Evolutionary conservation across 495 filamentous ascomycete genomes (phyloP), one percentile per base, ranked within the genome.

Genomic region (Alectoria sarmentosa): DNA sequence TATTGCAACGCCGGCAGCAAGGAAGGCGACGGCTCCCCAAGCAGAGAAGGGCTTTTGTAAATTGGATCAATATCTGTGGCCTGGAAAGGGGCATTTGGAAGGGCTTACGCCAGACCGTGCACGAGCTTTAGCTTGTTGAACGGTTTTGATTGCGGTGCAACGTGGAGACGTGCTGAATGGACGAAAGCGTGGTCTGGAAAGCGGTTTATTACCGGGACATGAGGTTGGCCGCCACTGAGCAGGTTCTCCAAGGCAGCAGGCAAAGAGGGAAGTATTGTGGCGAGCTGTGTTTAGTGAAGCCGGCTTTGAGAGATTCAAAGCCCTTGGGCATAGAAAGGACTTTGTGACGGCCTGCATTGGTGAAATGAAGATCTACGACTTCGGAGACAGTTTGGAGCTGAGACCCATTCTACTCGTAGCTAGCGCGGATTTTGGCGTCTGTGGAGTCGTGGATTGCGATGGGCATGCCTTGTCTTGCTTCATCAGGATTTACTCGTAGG

Each of bases 21-120:
- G 80, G 80, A 98, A 98, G 62, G 98, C 82, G 67, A 91, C 66
- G 14, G 91, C 93, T 10, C 93, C 87, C 75, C 89, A 89, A 86
- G 87, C 90, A 54, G 91, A 95, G 79, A 98, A 97, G 41, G 93
- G 93, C 67, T 68, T 39, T 65, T 17, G 37, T 49, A 26, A 8
- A 13, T 37, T 14, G 58, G 10, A n/a, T 44, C 34, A 66, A 59
- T 15, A 32, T 10, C 13, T 30, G 17, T 48, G 28, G 15, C 32
- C 17, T 13, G 65, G 8, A 19, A 32, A 21, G 28, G 58, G 15
- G 2, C 37, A 2, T 17, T 23, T 36, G 21, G 59, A 28, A 41
- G 23, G 4, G 38, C 65, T 54, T 66, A 66, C 65, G 14, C 67
- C 67, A 14, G 60, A 49, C 15, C 86, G 89, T 26, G 58, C 52